Conservation (phyloP, 768 basidiomycete genomes). For the Podaxis sp. region DNA sequence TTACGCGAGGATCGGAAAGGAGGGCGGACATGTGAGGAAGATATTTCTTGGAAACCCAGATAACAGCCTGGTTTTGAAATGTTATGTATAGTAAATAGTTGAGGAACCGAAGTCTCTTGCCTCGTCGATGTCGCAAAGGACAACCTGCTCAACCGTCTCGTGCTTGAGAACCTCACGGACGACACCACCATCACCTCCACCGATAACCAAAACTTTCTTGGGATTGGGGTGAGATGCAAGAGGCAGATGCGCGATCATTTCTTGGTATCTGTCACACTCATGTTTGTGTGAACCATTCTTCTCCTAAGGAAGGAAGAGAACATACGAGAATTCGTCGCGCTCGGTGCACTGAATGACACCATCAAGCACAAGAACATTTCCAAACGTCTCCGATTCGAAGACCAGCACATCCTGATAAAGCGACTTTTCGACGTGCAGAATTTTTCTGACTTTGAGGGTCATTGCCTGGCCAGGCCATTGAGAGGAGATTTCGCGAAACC, state of each 20-base stretch:
- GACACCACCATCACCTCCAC: conserved; percentile 97
- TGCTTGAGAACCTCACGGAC: conserved; percentile 97
- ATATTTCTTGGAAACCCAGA: conserved; percentile 89
- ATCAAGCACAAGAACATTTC: conserved; percentile 95
- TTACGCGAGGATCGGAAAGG: conserved; percentile 75
- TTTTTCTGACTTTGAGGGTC: conserved; percentile 93
- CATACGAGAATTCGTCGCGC: conserved; percentile 97
- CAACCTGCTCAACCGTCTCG: conserved; percentile 82
- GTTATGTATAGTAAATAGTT: not conserved
- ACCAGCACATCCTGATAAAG: conserved; percentile 96
- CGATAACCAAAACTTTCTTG: conserved; percentile 93
- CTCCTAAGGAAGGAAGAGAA: not conserved
- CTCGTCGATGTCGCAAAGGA: conserved; percentile 98
- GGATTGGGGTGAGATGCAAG: conserved; percentile 95
- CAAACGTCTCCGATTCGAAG: conserved; percentile 92
- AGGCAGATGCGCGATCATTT: conserved; percentile 99
- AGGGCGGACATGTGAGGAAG: conserved; percentile 93
- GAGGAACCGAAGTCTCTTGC: conserved; percentile 28
- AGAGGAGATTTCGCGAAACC: conserved; percentile 92
- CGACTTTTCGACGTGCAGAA: conserved; percentile 91
- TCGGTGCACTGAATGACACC: conserved; percentile 97
- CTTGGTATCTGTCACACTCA: conserved; percentile 70
- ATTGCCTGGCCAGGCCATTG: conserved; percentile 99
- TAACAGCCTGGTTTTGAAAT: conserved; percentile 63
- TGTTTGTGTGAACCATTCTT: not conserved